Conservation (phyloP, 164 flowering plant species). For the Nymphaea colorata region DNA sequence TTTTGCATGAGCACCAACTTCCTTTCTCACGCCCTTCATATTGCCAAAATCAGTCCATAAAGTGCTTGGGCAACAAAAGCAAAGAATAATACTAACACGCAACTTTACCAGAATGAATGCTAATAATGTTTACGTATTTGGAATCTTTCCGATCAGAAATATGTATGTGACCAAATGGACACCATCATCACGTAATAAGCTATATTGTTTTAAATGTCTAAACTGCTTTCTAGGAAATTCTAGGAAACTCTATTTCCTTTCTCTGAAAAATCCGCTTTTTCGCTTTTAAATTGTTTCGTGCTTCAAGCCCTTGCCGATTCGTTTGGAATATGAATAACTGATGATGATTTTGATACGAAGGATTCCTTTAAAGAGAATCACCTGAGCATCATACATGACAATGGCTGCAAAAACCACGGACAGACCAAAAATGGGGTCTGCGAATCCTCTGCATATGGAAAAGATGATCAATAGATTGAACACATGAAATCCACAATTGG, state of each 20-base stretch:
- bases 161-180: not conserved
- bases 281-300: no score
- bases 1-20: conserved; percentile 79
- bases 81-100: no score
- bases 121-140: no score
- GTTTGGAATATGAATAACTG: no score
- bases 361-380: conserved; percentile 2
- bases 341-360: no score
- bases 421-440: conserved; percentile 76
- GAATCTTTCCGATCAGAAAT: no score
- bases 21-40: conserved; percentile 80
- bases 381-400: conserved; percentile 95
- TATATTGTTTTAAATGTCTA: no score
- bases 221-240: no score
- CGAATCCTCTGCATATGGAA: conserved; percentile 51
- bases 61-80: not conserved
- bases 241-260: no score
- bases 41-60: not conserved
- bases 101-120: no score
- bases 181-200: not conserved
- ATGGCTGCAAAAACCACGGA: conserved; percentile 67
- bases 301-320: no score
- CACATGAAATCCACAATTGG: not conserved
- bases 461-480: not conserved
- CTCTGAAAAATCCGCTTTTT: no score